phyloP scores from a whole-genome alignment of 1,284 basidiomycete genomes.

The Ustilago trichophora region DNA sequence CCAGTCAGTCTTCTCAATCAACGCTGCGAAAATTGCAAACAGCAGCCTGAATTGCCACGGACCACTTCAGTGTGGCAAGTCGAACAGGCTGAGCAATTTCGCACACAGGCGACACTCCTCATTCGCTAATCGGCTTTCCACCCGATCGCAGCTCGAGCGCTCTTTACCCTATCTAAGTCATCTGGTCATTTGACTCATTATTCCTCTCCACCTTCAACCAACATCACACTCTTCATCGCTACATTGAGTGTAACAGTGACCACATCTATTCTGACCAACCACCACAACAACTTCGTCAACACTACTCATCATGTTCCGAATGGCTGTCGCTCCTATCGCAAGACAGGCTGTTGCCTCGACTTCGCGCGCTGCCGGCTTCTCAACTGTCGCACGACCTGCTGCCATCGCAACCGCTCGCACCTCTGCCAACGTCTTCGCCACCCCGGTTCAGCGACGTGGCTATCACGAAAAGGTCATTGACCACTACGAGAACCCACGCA shows the following conservation, averaged over 20 bases:
- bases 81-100: conserved; percentile 1
- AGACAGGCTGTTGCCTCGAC: conserved; percentile 38
- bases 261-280: too few relatives aligned
- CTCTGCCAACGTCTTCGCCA: conserved; percentile 20
- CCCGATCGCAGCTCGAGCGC: conserved; percentile 2
- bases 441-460: conserved; percentile 39
- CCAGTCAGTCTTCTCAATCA: too few relatives aligned
- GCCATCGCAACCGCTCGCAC: conserved; percentile 26
- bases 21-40: not conserved
- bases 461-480: conserved; percentile 67
- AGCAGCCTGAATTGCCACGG: too few relatives aligned
- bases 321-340: conserved; percentile 36
- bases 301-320: conserved; percentile 35
- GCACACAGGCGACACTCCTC: not conserved
- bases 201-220: not conserved
- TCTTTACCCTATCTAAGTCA: not conserved
- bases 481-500: conserved; percentile 67
- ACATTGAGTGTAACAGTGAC: too few relatives aligned
- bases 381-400: conserved; percentile 38
- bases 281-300: not conserved
- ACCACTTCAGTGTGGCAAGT: too few relatives aligned
- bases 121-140: conserved; percentile 16
- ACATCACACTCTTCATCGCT: not conserved
- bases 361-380: conserved; percentile 32
- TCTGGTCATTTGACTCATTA: not conserved